Conservation (phyloP, 2,329 filamentous ascomycete species). For the Talaromyces marneffei region DNA sequence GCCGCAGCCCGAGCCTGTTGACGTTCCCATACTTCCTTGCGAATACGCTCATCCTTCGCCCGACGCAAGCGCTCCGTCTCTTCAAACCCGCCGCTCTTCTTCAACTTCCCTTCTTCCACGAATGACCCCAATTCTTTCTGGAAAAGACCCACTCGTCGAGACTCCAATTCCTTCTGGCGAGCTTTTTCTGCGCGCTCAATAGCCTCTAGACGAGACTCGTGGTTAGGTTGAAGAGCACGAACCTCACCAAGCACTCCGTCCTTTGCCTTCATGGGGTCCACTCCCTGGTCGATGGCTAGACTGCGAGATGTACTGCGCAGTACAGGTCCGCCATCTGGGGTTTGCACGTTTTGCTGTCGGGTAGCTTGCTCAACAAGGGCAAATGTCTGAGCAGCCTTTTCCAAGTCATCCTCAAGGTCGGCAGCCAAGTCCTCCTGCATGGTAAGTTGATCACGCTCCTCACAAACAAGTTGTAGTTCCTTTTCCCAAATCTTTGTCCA, state of each 20-base stretch:
- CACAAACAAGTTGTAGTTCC: slow-evolving; percentile 90
- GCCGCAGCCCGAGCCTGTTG: slow-evolving; percentile 48
- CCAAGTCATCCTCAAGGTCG: slow-evolving; percentile 87
- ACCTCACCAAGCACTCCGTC: slow-evolving; percentile 91
- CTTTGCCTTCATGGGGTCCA: slow-evolving; percentile 76
- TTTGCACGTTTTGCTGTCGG: slow-evolving; percentile 86
- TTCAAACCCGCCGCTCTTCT: slow-evolving; percentile 93
- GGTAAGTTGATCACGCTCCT: slow-evolving; percentile 87
- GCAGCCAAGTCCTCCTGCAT: slow-evolving; percentile 93
- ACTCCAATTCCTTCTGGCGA: slow-evolving; percentile 80
- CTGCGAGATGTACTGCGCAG: slow-evolving; percentile 49
- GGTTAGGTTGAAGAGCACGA: slow-evolving; percentile 85
- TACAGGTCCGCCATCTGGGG: slow-evolving; percentile 40
- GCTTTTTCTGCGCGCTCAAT: slow-evolving; percentile 96
- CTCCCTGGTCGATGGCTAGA: slow-evolving; percentile 45
- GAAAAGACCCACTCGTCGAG: slow-evolving; percentile 66
- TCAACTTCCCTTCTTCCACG: slow-evolving; percentile 83
- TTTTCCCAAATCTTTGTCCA: slow-evolving; percentile 99
- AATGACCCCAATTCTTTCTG: slow-evolving; percentile 80
- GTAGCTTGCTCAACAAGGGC: slow-evolving; percentile 93
- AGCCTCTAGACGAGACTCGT: slow-evolving; percentile 85
- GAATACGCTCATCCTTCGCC: slow-evolving; percentile 78
- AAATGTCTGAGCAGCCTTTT: slow-evolving; percentile 91
- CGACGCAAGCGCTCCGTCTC: slow-evolving; percentile 82
- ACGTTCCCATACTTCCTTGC: slow-evolving; percentile 64